These are phyloP conservation scores for Crithidia sp. DNA, from an alignment of 208 protist species.

Conservation along the genomic window DNA sequence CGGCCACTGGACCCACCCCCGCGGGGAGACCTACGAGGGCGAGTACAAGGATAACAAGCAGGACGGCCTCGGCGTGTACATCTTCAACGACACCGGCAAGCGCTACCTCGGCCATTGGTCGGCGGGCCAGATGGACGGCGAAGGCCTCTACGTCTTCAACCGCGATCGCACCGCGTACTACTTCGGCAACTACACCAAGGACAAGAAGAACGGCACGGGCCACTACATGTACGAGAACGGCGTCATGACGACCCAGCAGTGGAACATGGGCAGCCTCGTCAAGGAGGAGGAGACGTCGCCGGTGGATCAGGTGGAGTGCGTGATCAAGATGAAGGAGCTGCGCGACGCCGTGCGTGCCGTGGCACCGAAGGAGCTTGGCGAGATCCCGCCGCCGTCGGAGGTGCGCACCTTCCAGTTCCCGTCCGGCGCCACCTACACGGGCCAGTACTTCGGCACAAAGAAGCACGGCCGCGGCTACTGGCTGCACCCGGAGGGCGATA, in stretches of 20 bases:
- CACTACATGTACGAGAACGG: constrained; percentile 89
- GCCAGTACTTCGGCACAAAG: constrained; percentile 87
- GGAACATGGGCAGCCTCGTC: constrained; percentile 62
- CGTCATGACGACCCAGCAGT: constrained; percentile 82
- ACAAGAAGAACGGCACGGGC: constrained; percentile 86
- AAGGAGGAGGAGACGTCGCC: constrained; percentile 71
- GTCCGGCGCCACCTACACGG: constrained; percentile 86
- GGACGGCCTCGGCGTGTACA: constrained; percentile 86
- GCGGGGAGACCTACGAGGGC: constrained; percentile 87
- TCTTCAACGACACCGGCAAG: constrained; percentile 71
- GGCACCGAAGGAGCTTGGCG: constrained; percentile 70
- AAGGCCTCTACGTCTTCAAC: constrained; percentile 88
- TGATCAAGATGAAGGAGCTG: constrained; percentile 50
- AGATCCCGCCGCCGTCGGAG: constrained; percentile 56
- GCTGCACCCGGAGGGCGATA: constrained; percentile 89
- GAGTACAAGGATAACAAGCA: constrained; percentile 89
- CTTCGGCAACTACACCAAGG: constrained; percentile 72
- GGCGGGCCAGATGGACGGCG: constrained; percentile 79
- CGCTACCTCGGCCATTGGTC: constrained; percentile 86
- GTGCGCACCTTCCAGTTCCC: constrained; percentile 89
- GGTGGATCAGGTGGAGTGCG: constrained; percentile 60
- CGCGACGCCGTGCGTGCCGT: constrained; percentile 54
- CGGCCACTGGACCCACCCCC: constrained; percentile 78
- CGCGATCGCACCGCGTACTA: constrained; percentile 65
- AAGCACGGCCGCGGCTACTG: constrained; percentile 90